These are phyloP conservation scores for Kodamaea nitidulidarum DNA, from an alignment of 805 yeast genomes.

Conservation along the genomic window DNA sequence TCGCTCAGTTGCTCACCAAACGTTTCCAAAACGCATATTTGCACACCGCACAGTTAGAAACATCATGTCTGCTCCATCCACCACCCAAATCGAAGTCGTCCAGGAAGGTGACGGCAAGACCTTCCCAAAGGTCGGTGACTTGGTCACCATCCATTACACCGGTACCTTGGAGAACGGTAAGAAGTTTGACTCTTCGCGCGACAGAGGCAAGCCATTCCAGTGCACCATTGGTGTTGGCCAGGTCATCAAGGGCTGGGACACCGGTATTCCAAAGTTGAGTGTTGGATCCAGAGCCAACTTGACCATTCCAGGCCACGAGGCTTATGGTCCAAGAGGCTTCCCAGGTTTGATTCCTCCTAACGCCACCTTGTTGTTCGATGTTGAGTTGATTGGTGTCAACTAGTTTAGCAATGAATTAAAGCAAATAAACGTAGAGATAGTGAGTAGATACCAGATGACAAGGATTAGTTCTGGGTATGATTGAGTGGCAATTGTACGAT, in stretches of 20 bases:
- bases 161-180: conserved; percentile 95
- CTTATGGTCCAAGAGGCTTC: conserved; percentile 92
- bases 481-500: too few relatives aligned
- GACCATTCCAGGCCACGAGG: conserved; percentile 90
- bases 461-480: too few relatives aligned
- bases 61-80: conserved; percentile 37
- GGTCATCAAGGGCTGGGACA: conserved; percentile 96
- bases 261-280: conserved; percentile 86
- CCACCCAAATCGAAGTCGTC: conserved; percentile 40
- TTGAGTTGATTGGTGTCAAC: conserved; percentile 61
- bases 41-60: conserved; percentile 5
- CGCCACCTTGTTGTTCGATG: conserved; percentile 86
- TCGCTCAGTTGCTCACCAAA: conserved; percentile 10
- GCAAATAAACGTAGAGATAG: background rate
- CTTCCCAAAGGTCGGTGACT: conserved; percentile 84
- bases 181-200: conserved; percentile 92
- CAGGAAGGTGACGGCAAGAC: conserved; percentile 77
- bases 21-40: conserved; percentile 4
- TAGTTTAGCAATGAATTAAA: conserved; percentile 17
- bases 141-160: conserved; percentile 89
- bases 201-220: conserved; percentile 94
- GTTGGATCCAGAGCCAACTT: conserved; percentile 90
- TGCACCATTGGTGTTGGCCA: conserved; percentile 93
- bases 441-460: too few relatives aligned
- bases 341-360: conserved; percentile 97